Evolutionary conservation across 2,329 filamentous ascomycete species (phyloP), one percentile per base, ranked within the genome.

Genomic region (Fonsecaea nubica): DNA sequence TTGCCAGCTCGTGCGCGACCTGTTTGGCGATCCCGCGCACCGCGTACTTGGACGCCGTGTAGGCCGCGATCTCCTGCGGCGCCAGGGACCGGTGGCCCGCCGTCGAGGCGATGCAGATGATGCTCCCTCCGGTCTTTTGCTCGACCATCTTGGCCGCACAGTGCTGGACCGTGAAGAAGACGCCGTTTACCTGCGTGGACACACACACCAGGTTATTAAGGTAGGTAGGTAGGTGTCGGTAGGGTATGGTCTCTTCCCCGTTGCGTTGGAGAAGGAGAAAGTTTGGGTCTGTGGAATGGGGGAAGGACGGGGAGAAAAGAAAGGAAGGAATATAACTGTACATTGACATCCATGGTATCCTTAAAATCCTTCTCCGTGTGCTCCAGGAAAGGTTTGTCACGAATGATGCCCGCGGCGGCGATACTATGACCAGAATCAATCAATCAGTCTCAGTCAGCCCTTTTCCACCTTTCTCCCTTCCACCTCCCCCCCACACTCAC

Each of bases 41-140:
- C 1, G 75, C 80, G 13, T 78, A 80, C 64, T 82, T 82, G 4
- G 79, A 80, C 1, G 80, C 79, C 62, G 73, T 74, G 54, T 74
- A 70, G 12, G 64, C 69, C 32, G 70, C 64, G 18, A 71, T 73
- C 15, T 62, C 54, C 30, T 71, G 90, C 8, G 64, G 33, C 15
- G 38, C 59, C 18, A 45, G 54, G n/a, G 58, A 61, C 64, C 42
- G 58, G 64, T 66, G 42, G 4, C 30, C 42, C 9, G 64, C 64
- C 13, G 59, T 66, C 18, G 64, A 66, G 7, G 64, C 59, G n/a
- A 66, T 66, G 32, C 33, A 40, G 33, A 66, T 45, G 53, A 75
- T 54, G 48, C 70, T 74, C 42, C 66, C 60, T 21, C 74, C 72
- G 5, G 35, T 52, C 13, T 53, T 42, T 13, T 58, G 59, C 33